Conservation (phyloP, 2,329 filamentous ascomycete genomes). For the Apiospora hydei region DNA sequence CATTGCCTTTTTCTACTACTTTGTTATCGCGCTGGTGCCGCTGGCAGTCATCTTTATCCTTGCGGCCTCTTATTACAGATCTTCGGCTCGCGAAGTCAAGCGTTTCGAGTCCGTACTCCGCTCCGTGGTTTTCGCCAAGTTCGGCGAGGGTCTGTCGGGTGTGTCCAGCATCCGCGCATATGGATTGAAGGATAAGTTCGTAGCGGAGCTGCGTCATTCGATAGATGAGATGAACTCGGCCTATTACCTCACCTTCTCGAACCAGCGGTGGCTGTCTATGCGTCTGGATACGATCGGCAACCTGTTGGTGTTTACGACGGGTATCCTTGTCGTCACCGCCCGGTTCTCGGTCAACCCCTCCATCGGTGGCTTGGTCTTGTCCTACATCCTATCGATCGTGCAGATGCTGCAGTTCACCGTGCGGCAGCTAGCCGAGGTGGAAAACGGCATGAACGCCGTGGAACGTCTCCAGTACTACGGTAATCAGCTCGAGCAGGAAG, state of each 20-base stretch:
- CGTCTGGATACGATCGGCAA: conserved; percentile 87
- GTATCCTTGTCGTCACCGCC: conserved; percentile 90
- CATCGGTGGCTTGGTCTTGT: conserved; percentile 86
- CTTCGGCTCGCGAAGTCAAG: conserved; percentile 93
- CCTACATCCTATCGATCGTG: conserved; percentile 91
- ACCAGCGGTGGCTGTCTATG: conserved; percentile 90
- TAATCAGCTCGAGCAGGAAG: conserved; percentile 85
- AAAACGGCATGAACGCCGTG: conserved; percentile 98
- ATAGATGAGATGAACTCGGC: conserved; percentile 94
- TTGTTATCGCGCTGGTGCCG: conserved; percentile 67
- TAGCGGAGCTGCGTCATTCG: conserved; percentile 69
- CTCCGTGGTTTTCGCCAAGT: conserved; percentile 88
- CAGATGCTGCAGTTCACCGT: conserved; percentile 97
- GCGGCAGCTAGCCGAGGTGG: conserved; percentile 90
- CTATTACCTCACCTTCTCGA: conserved; percentile 94
- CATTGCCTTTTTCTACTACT: conserved; percentile 95
- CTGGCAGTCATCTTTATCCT: conserved; percentile 81
- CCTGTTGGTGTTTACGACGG: conserved; percentile 83
- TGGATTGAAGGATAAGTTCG: conserved; percentile 79
- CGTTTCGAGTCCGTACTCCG: conserved; percentile 90
- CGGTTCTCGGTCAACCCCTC: conserved; percentile 86
- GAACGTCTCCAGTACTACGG: conserved; percentile 93
- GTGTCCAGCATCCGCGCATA: conserved; percentile 90
- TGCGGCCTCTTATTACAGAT: conserved; percentile 85
- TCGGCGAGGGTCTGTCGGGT: conserved; percentile 86